Evolutionary conservation across 139 green algal genomes (phyloP).

Genomic region (Ettlia oleoabundans): DNA sequence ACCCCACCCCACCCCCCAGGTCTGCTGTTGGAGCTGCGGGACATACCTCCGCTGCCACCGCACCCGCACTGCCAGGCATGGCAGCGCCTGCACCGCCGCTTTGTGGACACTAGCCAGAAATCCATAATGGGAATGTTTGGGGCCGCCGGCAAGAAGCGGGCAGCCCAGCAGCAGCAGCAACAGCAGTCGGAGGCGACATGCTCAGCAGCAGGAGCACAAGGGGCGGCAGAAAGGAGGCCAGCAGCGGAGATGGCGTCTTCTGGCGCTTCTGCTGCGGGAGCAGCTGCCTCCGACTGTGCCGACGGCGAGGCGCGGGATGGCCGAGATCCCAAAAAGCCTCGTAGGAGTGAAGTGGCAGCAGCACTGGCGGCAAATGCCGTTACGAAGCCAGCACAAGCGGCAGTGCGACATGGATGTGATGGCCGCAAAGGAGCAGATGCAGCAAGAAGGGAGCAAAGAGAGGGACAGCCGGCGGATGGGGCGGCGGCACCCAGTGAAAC

Average conservation of each 20-base stretch:
- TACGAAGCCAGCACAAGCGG: too few species aligned
- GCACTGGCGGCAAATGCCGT: too few species aligned
- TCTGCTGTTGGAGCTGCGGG: constrained; percentile 48
- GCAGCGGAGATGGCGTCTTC: background rate
- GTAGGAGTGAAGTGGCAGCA: background rate
- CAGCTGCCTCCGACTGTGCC: background rate
- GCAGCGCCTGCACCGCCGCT: constrained; percentile 44
- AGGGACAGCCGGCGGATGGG: too few species aligned
- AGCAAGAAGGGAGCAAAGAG: too few species aligned
- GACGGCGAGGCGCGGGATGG: background rate
- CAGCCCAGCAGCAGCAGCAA: background rate
- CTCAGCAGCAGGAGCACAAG: too few species aligned
- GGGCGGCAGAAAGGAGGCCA: too few species aligned
- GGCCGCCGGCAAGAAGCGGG: constrained; percentile 31
- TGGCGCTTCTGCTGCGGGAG: background rate
- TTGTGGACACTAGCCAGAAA: constrained; percentile 55
- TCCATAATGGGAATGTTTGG: constrained; percentile 56
- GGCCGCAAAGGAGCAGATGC: too few species aligned
- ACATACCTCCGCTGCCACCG: background rate
- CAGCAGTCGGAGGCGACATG: background rate
- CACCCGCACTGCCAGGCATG: constrained; percentile 38
- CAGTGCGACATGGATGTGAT: too few species aligned
- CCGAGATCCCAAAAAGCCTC: background rate
- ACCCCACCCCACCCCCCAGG: too few species aligned
- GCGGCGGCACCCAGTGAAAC: too few species aligned